Conservation (phyloP, 2,329 filamentous ascomycete species). For the Cercospora sp. region DNA sequence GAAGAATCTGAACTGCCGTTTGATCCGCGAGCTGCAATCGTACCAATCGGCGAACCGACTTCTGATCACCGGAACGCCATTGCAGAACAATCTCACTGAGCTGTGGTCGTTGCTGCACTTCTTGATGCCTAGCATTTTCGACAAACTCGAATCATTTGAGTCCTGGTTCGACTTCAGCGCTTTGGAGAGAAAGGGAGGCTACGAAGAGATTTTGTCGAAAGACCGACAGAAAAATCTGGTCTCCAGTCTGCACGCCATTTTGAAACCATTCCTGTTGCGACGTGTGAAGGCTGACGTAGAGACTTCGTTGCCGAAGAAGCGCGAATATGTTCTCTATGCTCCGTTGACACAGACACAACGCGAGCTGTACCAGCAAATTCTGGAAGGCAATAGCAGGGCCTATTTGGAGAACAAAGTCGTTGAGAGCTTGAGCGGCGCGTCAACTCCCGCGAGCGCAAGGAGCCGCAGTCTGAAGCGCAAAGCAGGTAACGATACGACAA, state of each 20-base stretch:
- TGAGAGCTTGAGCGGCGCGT: conserved; percentile 59
- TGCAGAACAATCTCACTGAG: conserved; percentile 94
- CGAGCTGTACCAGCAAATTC: conserved; percentile 81
- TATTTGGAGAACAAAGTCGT: conserved; percentile 74
- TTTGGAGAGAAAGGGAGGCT: conserved; percentile 76
- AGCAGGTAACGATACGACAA: conserved; percentile 43
- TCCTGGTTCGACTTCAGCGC: conserved; percentile 97
- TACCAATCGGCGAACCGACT: conserved; percentile 89
- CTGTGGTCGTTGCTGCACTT: conserved; percentile 95
- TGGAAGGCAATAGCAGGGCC: conserved; percentile 52
- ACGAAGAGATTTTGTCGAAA: conserved; percentile 76
- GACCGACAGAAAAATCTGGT: conserved; percentile 75
- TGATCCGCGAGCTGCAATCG: conserved; percentile 83
- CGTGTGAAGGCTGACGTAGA: conserved; percentile 93
- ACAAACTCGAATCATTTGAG: conserved; percentile 89
- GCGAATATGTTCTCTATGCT: conserved; percentile 93
- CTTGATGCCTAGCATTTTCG: conserved; percentile 86
- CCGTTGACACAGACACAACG: conserved; percentile 89
- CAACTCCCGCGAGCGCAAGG: conserved; percentile 50
- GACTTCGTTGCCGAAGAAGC: conserved; percentile 86
- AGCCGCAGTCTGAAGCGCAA: conserved; percentile 61
- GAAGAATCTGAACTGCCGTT: conserved; percentile 92
- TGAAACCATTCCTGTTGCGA: conserved; percentile 86
- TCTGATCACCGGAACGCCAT: conserved; percentile 88
- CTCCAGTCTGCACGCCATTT: conserved; percentile 84